Evolutionary conservation across 208 protist species (phyloP), one percentile per base, ranked within the genome.

Genomic region (Crithidia fasciculata): DNA sequence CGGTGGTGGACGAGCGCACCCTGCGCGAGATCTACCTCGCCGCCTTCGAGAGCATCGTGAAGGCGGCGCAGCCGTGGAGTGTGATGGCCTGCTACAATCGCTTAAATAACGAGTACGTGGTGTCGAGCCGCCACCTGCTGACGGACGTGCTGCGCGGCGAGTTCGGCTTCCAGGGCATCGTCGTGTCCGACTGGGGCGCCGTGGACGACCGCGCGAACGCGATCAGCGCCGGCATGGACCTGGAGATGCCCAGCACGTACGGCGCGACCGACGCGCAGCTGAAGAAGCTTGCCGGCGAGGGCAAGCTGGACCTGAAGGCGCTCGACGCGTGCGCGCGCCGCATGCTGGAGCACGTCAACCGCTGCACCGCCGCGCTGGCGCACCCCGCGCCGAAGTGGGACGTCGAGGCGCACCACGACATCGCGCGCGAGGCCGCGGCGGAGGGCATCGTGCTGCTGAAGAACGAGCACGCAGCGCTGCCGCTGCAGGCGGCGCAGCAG

Each of bases 131-230:
- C 18, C 69, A 63, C 18, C 47, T 90, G 43, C 55, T 64, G 39
- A 44, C 58, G 9, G 80, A 87, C 43, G 37, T 80, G 18, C 75
- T 93, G 41, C 88, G 85, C 72, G 74, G 50, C 12, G 36, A 64
- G 37, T 70, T 86, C 47, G 83, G 83, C 61, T 92, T 90, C 74
- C 16, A 79, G 56, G 87, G 85, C 41, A 81, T 78, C 44, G 75
- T 88, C n/a, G 66, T 87, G 56, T 68, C 65, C 19, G 86, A 91
- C 60, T 92, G 88, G 88, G 72, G 72, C 2, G 90, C 88, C 2
- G 88, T 83, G 18, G 84, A 90, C 72, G 78, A 71, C 61, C 86
- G 80, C 41, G 66, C 49, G 44, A 56, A 59, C 37, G 41, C 85
- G 16, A 45, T 86, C 49, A 66, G 68, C 59, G 62, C 52, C 5